Evolutionary conservation across 306 rosid species (phyloP).

Genomic region (Gastrolobium villosum): DNA sequence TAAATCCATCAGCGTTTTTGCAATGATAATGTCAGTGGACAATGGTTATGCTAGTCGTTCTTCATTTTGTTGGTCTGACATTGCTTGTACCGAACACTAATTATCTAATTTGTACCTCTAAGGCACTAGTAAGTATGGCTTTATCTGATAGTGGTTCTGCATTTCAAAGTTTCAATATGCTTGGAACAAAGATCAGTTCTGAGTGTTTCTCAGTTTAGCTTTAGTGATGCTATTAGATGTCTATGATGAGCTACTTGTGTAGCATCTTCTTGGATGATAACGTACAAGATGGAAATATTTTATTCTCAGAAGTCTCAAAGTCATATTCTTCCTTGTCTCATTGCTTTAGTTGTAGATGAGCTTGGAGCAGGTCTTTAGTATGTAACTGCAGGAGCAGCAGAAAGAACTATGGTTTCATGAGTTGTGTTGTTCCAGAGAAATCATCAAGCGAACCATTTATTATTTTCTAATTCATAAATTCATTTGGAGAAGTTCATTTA

Average conservation of each 20-base stretch:
- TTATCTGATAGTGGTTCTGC: neutral
- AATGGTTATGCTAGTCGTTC: neutral
- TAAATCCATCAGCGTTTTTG: neutral
- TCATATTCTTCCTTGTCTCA: neutral
- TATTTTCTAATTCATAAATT: neutral
- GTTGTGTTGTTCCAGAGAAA: conserved; percentile 19
- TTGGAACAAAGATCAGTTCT: neutral
- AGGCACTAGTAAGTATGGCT: neutral
- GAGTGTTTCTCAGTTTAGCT: conserved; percentile 34
- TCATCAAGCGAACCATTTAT: neutral
- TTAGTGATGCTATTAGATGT: conserved; percentile 18
- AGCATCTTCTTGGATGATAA: neutral
- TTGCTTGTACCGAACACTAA: neutral
- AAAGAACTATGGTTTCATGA: conserved; percentile 27
- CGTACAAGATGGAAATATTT: conserved; percentile 16
- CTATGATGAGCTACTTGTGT: conserved; percentile 26
- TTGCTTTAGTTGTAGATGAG: conserved; percentile 33
- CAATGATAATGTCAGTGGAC: neutral
- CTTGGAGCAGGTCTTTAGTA: neutral
- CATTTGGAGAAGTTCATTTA: conserved; percentile 7
- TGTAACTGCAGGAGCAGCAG: neutral
- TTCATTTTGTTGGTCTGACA: conserved; percentile 3
- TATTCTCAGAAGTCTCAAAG: conserved; percentile 3
- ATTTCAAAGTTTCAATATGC: neutral
- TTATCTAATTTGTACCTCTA: neutral